These are phyloP conservation scores for Psidium friedrichsthalianum DNA, from an alignment of 345 rosid species.

Conservation along the genomic window DNA sequence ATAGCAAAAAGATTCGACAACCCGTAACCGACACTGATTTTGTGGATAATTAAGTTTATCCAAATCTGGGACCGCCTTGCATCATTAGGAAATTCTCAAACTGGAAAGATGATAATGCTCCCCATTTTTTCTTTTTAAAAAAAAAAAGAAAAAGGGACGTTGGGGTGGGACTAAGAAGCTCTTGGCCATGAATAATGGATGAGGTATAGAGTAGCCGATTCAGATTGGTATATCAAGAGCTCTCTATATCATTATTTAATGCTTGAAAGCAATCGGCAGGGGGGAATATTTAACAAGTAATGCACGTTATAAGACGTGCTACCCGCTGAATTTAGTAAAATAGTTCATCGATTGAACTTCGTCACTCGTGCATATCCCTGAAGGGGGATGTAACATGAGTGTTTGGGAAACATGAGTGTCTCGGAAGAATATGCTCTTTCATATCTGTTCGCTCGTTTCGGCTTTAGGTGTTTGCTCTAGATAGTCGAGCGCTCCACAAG, in stretches of 20 bases:
- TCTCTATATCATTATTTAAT: neutral
- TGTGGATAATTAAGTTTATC: neutral
- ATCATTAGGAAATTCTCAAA: neutral
- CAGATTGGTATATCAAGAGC: neutral
- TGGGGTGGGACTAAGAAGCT: neutral
- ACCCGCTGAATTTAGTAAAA: neutral
- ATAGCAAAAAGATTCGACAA: neutral
- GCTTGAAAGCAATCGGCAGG: neutral
- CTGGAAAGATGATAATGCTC: neutral
- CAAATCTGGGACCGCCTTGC: neutral
- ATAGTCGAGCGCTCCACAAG: too few species aligned
- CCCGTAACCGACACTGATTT: neutral
- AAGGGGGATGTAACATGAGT: neutral
- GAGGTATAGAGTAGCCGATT: neutral
- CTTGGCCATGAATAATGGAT: neutral
- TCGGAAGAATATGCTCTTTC: too few species aligned
- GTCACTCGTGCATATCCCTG: accelerated
- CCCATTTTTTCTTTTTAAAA: neutral
- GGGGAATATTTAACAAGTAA: neutral
- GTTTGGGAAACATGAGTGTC: too few species aligned
- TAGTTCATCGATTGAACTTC: neutral
- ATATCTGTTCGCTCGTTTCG: too few species aligned
- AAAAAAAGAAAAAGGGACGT: neutral
- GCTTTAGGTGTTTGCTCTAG: too few species aligned
- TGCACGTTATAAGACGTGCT: neutral